A percentile compares a stretch with the other conserved stretches of the same genome.
These are phyloP conservation scores for Daedaleopsis sinensis DNA, from an alignment of 768 basidiomycete genomes.

Conservation along the genomic window DNA sequence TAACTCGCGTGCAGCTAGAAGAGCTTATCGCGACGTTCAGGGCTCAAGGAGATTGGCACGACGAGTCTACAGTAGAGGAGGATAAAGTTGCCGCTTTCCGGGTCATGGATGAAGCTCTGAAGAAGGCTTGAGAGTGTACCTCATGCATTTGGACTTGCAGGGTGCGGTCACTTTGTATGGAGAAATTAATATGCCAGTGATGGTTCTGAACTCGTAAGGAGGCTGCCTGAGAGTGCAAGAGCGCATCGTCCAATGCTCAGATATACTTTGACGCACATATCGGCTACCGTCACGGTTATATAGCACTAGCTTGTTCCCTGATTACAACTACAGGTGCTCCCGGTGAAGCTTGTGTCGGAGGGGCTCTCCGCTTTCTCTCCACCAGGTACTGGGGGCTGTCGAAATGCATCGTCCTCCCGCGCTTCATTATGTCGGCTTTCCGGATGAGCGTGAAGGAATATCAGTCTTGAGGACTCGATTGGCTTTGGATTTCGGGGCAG, in stretches of 20 bases:
- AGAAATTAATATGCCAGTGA: too few species aligned
- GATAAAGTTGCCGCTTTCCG: neutral
- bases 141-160: neutral
- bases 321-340: too few species aligned
- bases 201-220: neutral
- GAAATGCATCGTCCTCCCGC: neutral
- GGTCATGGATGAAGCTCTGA: neutral
- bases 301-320: too few species aligned
- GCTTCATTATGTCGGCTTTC: neutral
- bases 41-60: neutral
- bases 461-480: constrained; percentile 86
- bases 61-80: neutral
- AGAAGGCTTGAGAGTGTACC: neutral
- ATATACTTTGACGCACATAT: too few species aligned
- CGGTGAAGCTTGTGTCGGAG: too few species aligned
- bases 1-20: neutral
- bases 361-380: neutral
- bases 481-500: constrained; percentile 84
- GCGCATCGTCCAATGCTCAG: too few species aligned
- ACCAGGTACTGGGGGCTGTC: neutral
- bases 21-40: neutral
- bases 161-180: too few species aligned
- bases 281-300: too few species aligned
- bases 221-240: neutral
- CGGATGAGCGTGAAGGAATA: constrained; percentile 42